These are phyloP conservation scores for Rhodotorula taiwanensis DNA, from an alignment of 768 basidiomycete genomes.

Conservation along the genomic window DNA sequence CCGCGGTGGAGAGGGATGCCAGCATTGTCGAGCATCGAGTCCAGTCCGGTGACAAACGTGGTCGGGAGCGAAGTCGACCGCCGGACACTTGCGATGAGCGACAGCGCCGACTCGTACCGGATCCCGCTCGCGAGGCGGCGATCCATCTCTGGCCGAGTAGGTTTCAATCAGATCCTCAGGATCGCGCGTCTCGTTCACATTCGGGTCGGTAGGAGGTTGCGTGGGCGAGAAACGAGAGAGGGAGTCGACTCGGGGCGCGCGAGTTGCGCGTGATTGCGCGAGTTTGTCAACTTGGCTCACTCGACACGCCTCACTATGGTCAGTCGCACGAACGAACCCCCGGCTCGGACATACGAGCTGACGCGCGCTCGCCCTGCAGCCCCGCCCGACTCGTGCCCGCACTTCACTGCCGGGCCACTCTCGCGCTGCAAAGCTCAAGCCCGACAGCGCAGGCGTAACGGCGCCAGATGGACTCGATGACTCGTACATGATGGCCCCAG, in stretches of 20 bases:
- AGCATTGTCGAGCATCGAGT: conserved; percentile 28
- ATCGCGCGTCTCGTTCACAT: no score
- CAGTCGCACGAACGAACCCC: no score
- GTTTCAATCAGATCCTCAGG: no score
- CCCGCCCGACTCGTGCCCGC: conserved; percentile 19
- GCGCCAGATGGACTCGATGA: conserved; percentile 22
- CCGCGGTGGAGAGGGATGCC: conserved; percentile 48
- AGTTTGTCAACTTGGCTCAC: no score
- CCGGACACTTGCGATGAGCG: conserved; percentile 14
- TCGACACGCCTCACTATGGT: no score
- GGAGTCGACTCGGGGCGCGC: no score
- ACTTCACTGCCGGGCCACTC: conserved; percentile 33
- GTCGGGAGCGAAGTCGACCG: conserved; percentile 18
- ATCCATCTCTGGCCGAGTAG: conserved; percentile 4
- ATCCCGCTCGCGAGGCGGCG: conserved; percentile 1
- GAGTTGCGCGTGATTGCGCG: no score
- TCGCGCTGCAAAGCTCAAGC: not conserved
- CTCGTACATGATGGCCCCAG: conserved; percentile 16
- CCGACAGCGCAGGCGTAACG: not conserved
- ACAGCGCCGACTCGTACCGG: not conserved
- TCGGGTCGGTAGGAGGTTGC: no score
- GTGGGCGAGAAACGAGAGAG: no score
- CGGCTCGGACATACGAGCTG: no score
- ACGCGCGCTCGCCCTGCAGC: not conserved
- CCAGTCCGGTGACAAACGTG: conserved; percentile 38